Conservation (phyloP, 2,329 filamentous ascomycete species). For the Decorospora gaudefroyi region DNA sequence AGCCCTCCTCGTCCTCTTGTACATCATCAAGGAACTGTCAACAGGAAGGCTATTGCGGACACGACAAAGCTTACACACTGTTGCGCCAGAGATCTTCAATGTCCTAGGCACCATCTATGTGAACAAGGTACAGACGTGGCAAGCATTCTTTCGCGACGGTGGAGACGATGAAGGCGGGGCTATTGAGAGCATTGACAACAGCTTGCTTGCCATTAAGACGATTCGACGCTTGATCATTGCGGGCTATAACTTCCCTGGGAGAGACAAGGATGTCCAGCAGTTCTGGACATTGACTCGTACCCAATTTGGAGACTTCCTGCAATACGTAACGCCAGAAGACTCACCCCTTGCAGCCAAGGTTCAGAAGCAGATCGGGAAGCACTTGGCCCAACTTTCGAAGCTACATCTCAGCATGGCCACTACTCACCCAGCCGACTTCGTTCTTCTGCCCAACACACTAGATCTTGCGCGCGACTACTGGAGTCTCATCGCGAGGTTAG, state of each 20-base stretch:
- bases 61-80: slow-evolving; percentile 74
- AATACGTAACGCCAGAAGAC: slow-evolving; percentile 63
- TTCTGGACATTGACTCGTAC: slow-evolving; percentile 82
- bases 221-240: slow-evolving; percentile 76
- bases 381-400: slow-evolving; percentile 88
- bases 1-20: slow-evolving; percentile 75
- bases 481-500: slow-evolving; percentile 76
- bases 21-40: slow-evolving; percentile 87
- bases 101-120: slow-evolving; percentile 79
- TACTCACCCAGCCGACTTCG: slow-evolving; percentile 79
- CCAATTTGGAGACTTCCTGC: slow-evolving; percentile 74
- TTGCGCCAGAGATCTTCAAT: slow-evolving; percentile 82
- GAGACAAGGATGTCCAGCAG: slow-evolving; percentile 72
- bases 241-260: slow-evolving; percentile 83
- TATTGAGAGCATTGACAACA: slow-evolving; percentile 72
- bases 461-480: slow-evolving; percentile 82
- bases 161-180: slow-evolving; percentile 63
- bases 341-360: slow-evolving; percentile 55
- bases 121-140: slow-evolving; percentile 72
- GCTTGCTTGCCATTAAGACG: slow-evolving; percentile 76
- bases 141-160: slow-evolving; percentile 61
- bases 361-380: slow-evolving; percentile 73
- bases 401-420: slow-evolving; percentile 86
- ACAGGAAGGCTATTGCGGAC: slow-evolving; percentile 76
- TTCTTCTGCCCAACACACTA: slow-evolving; percentile 77